These are phyloP conservation scores for Salix brachista DNA, from an alignment of 345 rosid genomes.

Conservation along the genomic window DNA sequence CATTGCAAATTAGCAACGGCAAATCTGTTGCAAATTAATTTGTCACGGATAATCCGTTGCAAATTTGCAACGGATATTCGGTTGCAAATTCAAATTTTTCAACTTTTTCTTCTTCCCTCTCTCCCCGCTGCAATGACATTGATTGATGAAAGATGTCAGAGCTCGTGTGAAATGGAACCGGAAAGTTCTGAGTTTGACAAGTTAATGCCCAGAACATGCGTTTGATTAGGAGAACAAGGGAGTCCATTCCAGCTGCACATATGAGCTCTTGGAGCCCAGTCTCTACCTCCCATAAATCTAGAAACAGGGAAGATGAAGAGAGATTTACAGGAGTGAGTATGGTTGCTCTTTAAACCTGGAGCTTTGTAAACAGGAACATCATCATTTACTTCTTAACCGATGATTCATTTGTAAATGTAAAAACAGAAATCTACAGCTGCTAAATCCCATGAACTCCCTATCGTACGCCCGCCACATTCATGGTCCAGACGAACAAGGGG, in stretches of 20 bases:
- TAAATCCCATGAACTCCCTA: background rate
- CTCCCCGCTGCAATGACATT: too few relatives aligned
- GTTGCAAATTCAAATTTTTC: too few relatives aligned
- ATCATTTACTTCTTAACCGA: background rate
- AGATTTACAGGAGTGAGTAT: too few relatives aligned
- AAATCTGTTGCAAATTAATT: too few relatives aligned
- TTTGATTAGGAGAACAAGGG: constrained; percentile 49
- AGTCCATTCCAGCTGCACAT: constrained; percentile 69
- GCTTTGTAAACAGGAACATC: background rate
- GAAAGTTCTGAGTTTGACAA: constrained; percentile 56
- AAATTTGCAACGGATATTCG: too few relatives aligned
- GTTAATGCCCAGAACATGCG: constrained; percentile 46
- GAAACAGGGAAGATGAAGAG: too few relatives aligned
- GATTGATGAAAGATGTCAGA: constrained; percentile 39
- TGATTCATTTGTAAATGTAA: background rate
- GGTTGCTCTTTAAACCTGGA: too few relatives aligned
- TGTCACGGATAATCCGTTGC: too few relatives aligned
- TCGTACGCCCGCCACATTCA: background rate
- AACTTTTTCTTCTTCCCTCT: too few relatives aligned
- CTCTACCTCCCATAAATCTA: too few relatives aligned
- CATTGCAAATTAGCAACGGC: too few relatives aligned
- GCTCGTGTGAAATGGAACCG: constrained; percentile 48
- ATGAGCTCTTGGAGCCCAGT: constrained; percentile 48
- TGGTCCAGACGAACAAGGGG: too few relatives aligned
- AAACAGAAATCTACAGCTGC: background rate